A percentile compares a stretch with the other conserved stretches of the same genome.
Evolutionary conservation across 2,329 filamentous ascomycete species (phyloP).

Genomic region (Ustulina deusta): DNA sequence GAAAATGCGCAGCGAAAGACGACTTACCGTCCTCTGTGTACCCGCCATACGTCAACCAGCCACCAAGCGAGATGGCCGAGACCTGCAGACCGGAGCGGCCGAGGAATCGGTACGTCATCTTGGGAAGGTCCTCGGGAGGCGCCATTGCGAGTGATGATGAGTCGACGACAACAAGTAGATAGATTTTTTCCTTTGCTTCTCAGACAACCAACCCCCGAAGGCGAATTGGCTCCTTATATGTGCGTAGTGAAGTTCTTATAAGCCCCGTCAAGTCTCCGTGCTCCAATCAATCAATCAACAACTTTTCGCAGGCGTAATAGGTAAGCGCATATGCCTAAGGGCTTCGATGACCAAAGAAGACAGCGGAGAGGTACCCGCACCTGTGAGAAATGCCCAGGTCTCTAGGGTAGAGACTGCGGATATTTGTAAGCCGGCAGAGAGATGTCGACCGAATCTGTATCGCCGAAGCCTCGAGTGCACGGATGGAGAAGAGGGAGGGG

Average conservation of each 20-base stretch:
- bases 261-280: too few species aligned
- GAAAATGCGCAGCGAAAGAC: not conserved
- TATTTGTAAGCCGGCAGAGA: not conserved
- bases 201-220: not conserved
- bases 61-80: slow-evolving; percentile 77
- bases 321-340: too few species aligned
- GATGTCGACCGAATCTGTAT: too few species aligned
- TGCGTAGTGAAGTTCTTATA: not conserved
- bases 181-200: not conserved
- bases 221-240: not conserved
- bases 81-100: slow-evolving; percentile 80
- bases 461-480: too few species aligned
- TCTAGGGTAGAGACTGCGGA: too few species aligned
- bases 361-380: too few species aligned
- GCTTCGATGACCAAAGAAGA: too few species aligned
- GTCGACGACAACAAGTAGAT: not conserved
- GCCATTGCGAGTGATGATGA: slow-evolving; percentile 24
- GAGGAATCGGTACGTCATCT: slow-evolving; percentile 43
- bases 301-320: too few species aligned
- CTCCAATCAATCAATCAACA: too few species aligned
- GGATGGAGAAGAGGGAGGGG: too few species aligned
- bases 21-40: slow-evolving; percentile 73
- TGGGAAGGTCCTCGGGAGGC: slow-evolving; percentile 39
- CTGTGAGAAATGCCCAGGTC: too few species aligned
- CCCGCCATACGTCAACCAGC: slow-evolving; percentile 81